These are phyloP conservation scores for Trichoderma endophyticum DNA, from an alignment of 2,329 filamentous ascomycete genomes.

Conservation along the genomic window DNA sequence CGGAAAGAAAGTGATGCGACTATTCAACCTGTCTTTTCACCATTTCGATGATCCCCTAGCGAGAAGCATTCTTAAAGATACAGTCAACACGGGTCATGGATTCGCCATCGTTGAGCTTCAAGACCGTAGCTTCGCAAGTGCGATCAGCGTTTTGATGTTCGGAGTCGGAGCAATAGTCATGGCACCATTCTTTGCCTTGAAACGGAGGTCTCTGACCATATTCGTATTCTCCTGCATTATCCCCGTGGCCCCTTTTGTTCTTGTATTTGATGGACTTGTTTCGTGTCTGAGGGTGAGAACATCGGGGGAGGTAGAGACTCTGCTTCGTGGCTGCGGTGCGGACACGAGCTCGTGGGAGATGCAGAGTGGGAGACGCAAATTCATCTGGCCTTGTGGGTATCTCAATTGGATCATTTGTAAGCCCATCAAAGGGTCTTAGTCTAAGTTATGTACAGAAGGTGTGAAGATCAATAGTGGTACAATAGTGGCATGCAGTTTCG, in stretches of 20 bases:
- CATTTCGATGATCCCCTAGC: slow-evolving; percentile 56
- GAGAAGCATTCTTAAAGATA: slow-evolving; percentile 58
- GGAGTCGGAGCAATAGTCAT: slow-evolving; percentile 50
- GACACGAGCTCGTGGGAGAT: slow-evolving; percentile 47
- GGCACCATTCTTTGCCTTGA: slow-evolving; percentile 52
- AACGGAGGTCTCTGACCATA: slow-evolving; percentile 50
- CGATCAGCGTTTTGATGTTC: slow-evolving; percentile 51
- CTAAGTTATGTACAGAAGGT: neutral
- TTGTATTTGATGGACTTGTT: slow-evolving; percentile 67
- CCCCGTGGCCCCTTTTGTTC: slow-evolving; percentile 64
- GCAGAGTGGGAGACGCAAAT: slow-evolving; percentile 43
- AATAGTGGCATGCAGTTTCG: neutral
- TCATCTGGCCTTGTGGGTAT: slow-evolving; percentile 51
- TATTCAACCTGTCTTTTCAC: slow-evolving; percentile 75
- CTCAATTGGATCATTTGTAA: slow-evolving; percentile 40
- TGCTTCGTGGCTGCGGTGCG: slow-evolving; percentile 54
- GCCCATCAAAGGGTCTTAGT: neutral
- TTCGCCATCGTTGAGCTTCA: slow-evolving; percentile 76
- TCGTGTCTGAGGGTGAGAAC: slow-evolving; percentile 66
- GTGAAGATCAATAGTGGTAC: neutral
- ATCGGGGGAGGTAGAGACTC: slow-evolving; percentile 58
- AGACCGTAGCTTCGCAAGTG: slow-evolving; percentile 54
- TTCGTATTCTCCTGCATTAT: slow-evolving; percentile 39
- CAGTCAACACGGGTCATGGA: slow-evolving; percentile 61
- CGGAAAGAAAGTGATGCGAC: slow-evolving; percentile 57